Percentiles rank a stretch among this genome's conserved stretches.
Evolutionary conservation across 129 eudicot genomes (phyloP).

Genomic region (Flaveria bidentis): DNA sequence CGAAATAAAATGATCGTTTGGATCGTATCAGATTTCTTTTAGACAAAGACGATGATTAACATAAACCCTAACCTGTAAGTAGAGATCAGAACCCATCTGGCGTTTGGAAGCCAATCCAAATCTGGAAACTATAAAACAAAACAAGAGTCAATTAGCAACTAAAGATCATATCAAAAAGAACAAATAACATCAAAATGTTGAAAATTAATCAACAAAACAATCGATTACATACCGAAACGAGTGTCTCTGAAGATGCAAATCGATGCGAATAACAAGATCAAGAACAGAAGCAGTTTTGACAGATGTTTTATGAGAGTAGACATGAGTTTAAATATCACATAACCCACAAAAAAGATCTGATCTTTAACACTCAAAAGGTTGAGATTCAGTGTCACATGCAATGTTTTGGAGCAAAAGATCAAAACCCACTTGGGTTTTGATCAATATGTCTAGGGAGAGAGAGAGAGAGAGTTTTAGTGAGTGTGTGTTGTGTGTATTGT

Average conservation of each 20-base stretch:
- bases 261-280: slow-evolving; percentile 30
- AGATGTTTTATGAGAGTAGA: slow-evolving; percentile 31
- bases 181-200: neutral
- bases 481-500: no score
- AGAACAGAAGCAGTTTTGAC: slow-evolving; percentile 19
- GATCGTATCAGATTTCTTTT: neutral
- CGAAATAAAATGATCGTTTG: neutral
- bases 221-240: slow-evolving; percentile 30
- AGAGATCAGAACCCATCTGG: slow-evolving; percentile 27
- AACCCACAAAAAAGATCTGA: slow-evolving; percentile 30
- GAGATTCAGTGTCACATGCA: slow-evolving; percentile 19
- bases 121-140: slow-evolving; percentile 27
- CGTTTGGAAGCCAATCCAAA: slow-evolving; percentile 30
- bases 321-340: slow-evolving; percentile 21
- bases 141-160: neutral
- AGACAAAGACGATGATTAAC: neutral
- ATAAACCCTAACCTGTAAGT: slow-evolving; percentile 32
- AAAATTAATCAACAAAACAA: neutral
- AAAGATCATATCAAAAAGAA: neutral
- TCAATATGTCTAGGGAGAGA: slow-evolving; percentile 16
- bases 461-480: slow-evolving; percentile 16
- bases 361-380: neutral
- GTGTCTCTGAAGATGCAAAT: slow-evolving; percentile 19
- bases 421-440: slow-evolving; percentile 31
- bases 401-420: slow-evolving; percentile 23